A percentile compares a stretch with the other conserved stretches of the same genome.
These are phyloP conservation scores for Erodium texanum DNA, from an alignment of 441 rosid genomes.

Conservation along the genomic window DNA sequence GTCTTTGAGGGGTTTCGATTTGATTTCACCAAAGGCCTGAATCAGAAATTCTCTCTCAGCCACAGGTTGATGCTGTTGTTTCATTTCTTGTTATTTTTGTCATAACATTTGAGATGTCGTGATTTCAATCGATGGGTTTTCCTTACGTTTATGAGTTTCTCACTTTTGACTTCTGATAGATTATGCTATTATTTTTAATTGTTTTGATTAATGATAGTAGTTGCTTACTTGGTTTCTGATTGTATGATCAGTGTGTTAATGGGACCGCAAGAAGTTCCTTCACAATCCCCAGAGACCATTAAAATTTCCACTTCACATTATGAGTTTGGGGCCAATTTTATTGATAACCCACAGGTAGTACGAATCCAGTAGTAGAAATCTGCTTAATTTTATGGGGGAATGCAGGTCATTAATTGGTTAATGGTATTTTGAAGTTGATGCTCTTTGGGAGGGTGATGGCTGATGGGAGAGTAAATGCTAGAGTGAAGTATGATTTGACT, in stretches of 20 bases:
- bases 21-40: conserved; percentile 82
- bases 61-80: too few relatives aligned
- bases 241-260: conserved; percentile 75
- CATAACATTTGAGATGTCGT: neutral
- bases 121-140: too few relatives aligned
- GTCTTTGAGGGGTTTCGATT: conserved; percentile 89
- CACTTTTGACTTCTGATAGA: too few relatives aligned
- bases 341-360: conserved; percentile 54
- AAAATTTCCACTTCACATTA: conserved; percentile 85
- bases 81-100: too few relatives aligned
- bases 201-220: neutral
- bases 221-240: too few relatives aligned
- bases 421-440: conserved; percentile 47
- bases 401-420: neutral
- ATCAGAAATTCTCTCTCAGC: conserved; percentile 72
- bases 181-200: neutral
- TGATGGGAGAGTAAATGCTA: conserved; percentile 80
- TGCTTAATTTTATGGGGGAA: neutral
- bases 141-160: too few relatives aligned
- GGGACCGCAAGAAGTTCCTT: conserved; percentile 88
- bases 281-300: conserved; percentile 67
- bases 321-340: conserved; percentile 84
- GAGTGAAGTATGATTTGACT: conserved; percentile 77
- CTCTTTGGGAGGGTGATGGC: conserved; percentile 84
- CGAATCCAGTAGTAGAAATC: conserved; percentile 1